Percentiles rank a stretch among this genome's conserved stretches.
These are phyloP conservation scores for Macrocystidia cucumis DNA, from an alignment of 1,284 basidiomycete species.

Conservation along the genomic window DNA sequence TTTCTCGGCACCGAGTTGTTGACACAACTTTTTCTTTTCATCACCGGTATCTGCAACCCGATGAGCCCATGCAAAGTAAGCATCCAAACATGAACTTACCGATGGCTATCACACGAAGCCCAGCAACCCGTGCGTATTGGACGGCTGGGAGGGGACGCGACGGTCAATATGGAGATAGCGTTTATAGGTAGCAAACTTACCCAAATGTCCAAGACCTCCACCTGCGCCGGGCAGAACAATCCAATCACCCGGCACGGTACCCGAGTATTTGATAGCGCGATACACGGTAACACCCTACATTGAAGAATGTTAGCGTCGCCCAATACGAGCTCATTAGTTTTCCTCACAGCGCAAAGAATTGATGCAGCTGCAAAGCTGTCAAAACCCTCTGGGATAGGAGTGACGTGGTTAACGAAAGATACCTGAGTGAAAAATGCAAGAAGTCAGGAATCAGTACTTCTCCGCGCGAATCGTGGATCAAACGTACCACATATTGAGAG, in stretches of 20 bases:
- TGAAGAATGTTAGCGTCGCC: conserved; percentile 2
- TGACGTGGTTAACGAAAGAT: conserved; percentile 63
- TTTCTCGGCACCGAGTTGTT: conserved; percentile 65
- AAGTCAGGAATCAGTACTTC: no score
- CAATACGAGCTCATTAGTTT: not conserved
- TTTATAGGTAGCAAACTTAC: conserved; percentile 18
- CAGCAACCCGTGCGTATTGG: conserved; percentile 73
- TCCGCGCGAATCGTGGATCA: not conserved
- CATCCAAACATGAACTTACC: conserved; percentile 25
- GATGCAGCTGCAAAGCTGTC: conserved; percentile 70
- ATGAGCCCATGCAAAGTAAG: not conserved
- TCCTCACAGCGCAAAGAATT: conserved; percentile 70
- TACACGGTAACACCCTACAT: conserved; percentile 71
- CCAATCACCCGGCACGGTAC: conserved; percentile 72
- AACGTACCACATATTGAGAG: conserved; percentile 65
- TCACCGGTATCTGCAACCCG: conserved; percentile 54
- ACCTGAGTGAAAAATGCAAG: conserved; percentile 31
- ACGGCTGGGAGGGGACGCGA: conserved; percentile 37
- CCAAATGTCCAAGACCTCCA: conserved; percentile 65
- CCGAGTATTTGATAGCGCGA: conserved; percentile 75
- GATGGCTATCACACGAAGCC: conserved; percentile 75
- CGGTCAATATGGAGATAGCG: not conserved
- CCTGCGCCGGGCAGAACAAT: conserved; percentile 78
- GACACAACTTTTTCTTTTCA: conserved; percentile 67
- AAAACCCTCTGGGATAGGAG: conserved; percentile 65